phyloP scores from a whole-genome alignment of 1,284 basidiomycete genomes.

The Austroboletus niveus region DNA sequence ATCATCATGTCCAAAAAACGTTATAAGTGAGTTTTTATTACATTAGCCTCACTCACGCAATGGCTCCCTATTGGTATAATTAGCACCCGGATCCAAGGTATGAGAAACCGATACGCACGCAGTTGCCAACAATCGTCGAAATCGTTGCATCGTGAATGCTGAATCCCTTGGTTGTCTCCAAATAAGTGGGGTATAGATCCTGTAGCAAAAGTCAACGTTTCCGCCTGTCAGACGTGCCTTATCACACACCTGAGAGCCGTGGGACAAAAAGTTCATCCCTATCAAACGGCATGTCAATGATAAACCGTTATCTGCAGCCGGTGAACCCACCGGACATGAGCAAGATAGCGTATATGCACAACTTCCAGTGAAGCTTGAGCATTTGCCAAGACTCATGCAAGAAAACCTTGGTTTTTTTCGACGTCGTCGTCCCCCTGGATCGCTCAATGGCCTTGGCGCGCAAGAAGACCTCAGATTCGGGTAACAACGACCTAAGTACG shows the following conservation, averaged over 20 bases:
- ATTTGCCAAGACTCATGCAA: constrained; percentile 69
- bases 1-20: constrained; percentile 19
- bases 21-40: background rate
- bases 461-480: constrained; percentile 81
- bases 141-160: constrained; percentile 63
- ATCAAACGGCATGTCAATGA: background rate
- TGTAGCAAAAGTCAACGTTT: constrained; percentile 12
- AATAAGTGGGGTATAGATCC: constrained; percentile 82
- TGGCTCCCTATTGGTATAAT: constrained; percentile 59
- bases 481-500: constrained; percentile 66
- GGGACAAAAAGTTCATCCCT: constrained; percentile 93
- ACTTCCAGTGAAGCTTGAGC: constrained; percentile 82
- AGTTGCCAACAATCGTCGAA: constrained; percentile 91
- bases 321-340: constrained; percentile 67
- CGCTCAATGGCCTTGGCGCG: constrained; percentile 53
- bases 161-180: constrained; percentile 62
- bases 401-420: constrained; percentile 70
- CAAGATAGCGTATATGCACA: constrained; percentile 82
- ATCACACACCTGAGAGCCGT: constrained; percentile 65
- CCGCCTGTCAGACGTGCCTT: too few species aligned
- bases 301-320: background rate
- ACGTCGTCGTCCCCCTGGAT: constrained; percentile 39
- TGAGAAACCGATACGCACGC: constrained; percentile 42
- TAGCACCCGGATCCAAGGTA: background rate
- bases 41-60: constrained; percentile 44